Conservation (phyloP, 1,284 basidiomycete genomes). For the Athelia psychrophila region DNA sequence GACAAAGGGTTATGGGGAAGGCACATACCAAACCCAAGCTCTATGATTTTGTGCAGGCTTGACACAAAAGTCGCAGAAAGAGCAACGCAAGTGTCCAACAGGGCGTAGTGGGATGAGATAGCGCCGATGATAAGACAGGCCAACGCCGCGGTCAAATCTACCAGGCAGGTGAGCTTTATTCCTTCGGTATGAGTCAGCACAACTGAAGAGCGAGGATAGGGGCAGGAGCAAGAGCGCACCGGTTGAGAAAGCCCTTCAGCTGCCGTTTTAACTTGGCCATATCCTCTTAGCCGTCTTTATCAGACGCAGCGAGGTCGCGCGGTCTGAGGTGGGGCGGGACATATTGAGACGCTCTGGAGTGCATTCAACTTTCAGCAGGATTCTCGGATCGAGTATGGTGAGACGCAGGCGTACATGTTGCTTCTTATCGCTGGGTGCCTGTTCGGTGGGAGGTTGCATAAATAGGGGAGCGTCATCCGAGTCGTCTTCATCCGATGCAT, state of each 20-base stretch:
- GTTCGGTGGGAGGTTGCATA: not conserved
- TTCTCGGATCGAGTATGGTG: not conserved
- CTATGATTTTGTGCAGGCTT: conserved; percentile 81
- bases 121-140: conserved; percentile 78
- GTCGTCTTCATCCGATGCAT: not conserved
- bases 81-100: conserved; percentile 90
- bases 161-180: conserved; percentile 6
- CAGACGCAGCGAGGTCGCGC: conserved; percentile 23
- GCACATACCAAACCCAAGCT: conserved; percentile 89
- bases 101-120: conserved; percentile 78
- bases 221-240: conserved; percentile 43
- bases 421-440: not conserved
- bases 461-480: not conserved
- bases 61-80: conserved; percentile 89
- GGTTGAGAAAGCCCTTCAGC: conserved; percentile 87
- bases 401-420: no score
- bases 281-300: conserved; percentile 41
- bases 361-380: not conserved
- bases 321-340: conserved; percentile 65
- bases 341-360: conserved; percentile 43
- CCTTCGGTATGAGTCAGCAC: conserved; percentile 4
- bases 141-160: conserved; percentile 82
- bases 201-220: not conserved
- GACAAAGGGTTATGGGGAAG: not conserved
- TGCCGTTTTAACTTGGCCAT: conserved; percentile 72